A percentile compares a stretch with the other conserved stretches of the same genome.
phyloP scores from a whole-genome alignment of 2,329 filamentous ascomycete genomes.

The Fusarium nanum region DNA sequence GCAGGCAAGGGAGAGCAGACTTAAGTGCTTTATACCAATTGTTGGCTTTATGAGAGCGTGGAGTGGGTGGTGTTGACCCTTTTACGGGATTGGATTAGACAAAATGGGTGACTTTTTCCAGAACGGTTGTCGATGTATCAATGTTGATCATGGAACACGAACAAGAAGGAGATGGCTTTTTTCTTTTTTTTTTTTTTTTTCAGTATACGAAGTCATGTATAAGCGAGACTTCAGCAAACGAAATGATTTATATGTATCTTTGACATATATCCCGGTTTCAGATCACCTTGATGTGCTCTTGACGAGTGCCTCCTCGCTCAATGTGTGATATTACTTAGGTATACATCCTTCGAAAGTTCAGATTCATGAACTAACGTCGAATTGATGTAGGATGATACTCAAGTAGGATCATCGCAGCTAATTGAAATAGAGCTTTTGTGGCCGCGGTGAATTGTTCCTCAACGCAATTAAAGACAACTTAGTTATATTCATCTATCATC shows the following conservation, averaged over 20 bases:
- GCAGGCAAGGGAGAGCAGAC: constrained; percentile 14
- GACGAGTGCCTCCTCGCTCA: background rate
- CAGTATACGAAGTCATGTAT: constrained; percentile 6
- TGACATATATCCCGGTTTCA: background rate
- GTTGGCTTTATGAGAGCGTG: constrained; percentile 7
- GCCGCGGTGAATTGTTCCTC: background rate
- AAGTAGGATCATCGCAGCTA: background rate
- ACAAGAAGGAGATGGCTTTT: background rate
- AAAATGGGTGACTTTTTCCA: constrained; percentile 18
- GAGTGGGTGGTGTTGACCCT: constrained; percentile 11
- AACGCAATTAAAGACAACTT: background rate
- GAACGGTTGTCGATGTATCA: constrained; percentile 11
- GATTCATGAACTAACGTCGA: background rate
- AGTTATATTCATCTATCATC: constrained; percentile 9
- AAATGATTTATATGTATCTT: background rate
- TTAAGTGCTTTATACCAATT: constrained; percentile 10
- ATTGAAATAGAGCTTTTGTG: constrained; percentile 1
- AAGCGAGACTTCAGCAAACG: constrained; percentile 6
- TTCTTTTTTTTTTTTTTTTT: background rate
- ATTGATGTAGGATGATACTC: background rate
- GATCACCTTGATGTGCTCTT: background rate
- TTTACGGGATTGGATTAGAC: constrained; percentile 26
- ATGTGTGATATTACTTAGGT: background rate
- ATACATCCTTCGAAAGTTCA: background rate
- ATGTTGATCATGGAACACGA: background rate